Percentiles rank a stretch among this genome's conserved stretches.
Conservation (phyloP, 2,329 filamentous ascomycete species). For the Tolypocladium endophyticum region DNA sequence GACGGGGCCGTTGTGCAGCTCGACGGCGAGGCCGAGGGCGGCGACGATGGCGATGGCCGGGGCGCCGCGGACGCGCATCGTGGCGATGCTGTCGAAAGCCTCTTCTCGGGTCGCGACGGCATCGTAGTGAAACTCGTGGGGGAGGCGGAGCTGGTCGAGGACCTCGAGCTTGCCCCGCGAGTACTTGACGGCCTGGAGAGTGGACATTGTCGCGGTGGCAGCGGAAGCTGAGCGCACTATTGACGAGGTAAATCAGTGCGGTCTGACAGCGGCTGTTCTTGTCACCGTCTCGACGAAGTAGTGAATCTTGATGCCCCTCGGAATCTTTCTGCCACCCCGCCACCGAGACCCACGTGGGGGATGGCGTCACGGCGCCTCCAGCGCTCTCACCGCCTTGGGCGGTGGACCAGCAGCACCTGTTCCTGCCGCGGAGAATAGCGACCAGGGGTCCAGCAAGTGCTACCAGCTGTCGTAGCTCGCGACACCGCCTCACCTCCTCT, state of each 20-base stretch:
- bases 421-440: not conserved
- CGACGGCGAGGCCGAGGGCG: constrained; percentile 76
- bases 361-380: not conserved
- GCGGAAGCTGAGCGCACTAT: not conserved
- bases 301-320: not conserved
- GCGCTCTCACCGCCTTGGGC: not conserved
- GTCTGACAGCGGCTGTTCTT: not conserved
- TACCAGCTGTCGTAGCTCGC: not conserved
- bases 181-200: constrained; percentile 70
- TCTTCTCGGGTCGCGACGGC: constrained; percentile 58
- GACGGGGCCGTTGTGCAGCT: constrained; percentile 49
- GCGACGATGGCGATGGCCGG: constrained; percentile 98
- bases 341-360: not conserved
- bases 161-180: constrained; percentile 61
- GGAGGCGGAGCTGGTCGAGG: constrained; percentile 73
- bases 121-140: constrained; percentile 73
- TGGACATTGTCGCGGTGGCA: constrained; percentile 23
- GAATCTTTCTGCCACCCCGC: not conserved
- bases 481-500: not conserved
- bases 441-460: not conserved
- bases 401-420: no score
- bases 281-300: not conserved
- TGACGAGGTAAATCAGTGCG: not conserved
- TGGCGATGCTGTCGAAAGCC: constrained; percentile 72
- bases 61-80: constrained; percentile 69